Base-by-base conservation (phyloP, 148 eudicot genomes). In the Amaranthus hypochondriacus region DNA sequence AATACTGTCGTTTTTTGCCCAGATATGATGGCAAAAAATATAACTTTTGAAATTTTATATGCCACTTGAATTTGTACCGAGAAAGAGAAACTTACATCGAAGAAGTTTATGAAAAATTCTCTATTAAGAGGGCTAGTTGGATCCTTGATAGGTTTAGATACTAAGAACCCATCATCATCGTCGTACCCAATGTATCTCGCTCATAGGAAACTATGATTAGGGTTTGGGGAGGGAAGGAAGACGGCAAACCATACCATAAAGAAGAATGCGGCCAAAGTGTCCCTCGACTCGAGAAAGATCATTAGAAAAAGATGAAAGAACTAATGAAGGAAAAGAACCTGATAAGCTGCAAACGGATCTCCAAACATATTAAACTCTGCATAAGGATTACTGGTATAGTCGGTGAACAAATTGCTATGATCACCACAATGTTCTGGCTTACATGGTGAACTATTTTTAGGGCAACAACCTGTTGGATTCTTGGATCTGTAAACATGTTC, bases 291-390 rank as follows among this genome's bases (percentile, higher is more conserved):
- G 39, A 28, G 39, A 28, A 28, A 28, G 39, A 28, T 28, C 39
- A 0, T 28, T 1, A 28, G n/a, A 28, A 28, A 28, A 28, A 28
- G 1, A 28, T 28, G 39, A 28, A 28, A 48, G 56, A 21, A 6
- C 43, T 10, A 11, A 47, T 43, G n/a, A n/a, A n/a, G n/a, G n/a
- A n/a, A n/a, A n/a, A n/a, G n/a, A 62, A 94, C 98, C 91, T 91
- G 90, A 72, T 88, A 91, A 12, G 98, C 97, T 68, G 97, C 97
- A 86, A 94, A 94, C 48, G 98, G 98, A 79, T 94, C 98, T 54
- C 79, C 85, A 72, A 89, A 94, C 28, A 94, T 71, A 71, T 94
- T 94, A 81, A 85, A 94, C 79, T 94, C 98, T 21, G 97, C 93
- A 73, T 88, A 91, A 44, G 97, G 97, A 75, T 94, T 94, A 47